Evolutionary conservation across 2,329 filamentous ascomycete species (phyloP), one percentile per base, ranked within the genome.

Genomic region (Phaeosphaeriaceae sp.): DNA sequence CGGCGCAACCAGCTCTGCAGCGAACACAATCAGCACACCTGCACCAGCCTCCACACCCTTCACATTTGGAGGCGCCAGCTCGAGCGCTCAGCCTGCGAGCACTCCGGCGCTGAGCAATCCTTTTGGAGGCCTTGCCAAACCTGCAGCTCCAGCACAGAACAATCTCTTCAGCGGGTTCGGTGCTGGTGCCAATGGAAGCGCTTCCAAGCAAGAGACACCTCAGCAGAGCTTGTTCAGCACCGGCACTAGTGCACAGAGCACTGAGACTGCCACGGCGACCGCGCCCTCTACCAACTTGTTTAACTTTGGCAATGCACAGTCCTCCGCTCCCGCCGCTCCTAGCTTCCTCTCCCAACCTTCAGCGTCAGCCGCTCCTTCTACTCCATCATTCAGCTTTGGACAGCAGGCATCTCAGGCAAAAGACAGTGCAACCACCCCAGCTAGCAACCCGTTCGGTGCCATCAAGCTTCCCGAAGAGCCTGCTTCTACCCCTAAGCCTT

Each of bases 141-240:
- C 51, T 20, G 51, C 64, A 21, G 48, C 61, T 10, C 58, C 66
- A 10, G 54, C 58, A 17, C 50, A 60, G n/a, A 54, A 59, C 45
- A 62, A 53, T 20, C 24, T 55, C 15, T 67, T 67, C 47, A 55
- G 55, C 48, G 62, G 59, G n/a, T 70, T 65, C 52, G 68, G 66
- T 21, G 51, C 63, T 51, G 68, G 66, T 21, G 52, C 63, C 21
- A 61, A 61, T 20, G 56, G 62, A 31, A 52, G 40, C 31, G 3
- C 31, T 44, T 40, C 57, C 33, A 51, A 51, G 46, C 49, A 45
- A 24, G 51, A 33, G 45, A 54, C 46, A 50, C 58, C 47, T 2
- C 56, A 58, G 40, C 57, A 57, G 25, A 67, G 49, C 40, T 22
- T 59, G 25, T 66, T 70, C 42, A 56, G 61, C 15, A 57, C 62